These are phyloP conservation scores for Colletotrichum incanum DNA, from an alignment of 2,329 filamentous ascomycete species.

Conservation along the genomic window DNA sequence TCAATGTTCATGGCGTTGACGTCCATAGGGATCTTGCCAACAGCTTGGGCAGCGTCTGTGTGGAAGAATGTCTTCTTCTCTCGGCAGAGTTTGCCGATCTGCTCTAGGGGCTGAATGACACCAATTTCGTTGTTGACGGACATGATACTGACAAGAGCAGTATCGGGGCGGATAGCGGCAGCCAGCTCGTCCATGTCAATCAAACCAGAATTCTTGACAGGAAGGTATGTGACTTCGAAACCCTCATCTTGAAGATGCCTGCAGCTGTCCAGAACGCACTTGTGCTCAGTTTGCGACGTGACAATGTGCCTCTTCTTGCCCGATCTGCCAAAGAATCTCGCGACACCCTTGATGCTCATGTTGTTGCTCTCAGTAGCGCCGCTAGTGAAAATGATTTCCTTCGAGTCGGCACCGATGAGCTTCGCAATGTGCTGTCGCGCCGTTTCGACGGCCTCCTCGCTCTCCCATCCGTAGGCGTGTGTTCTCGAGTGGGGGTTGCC, in stretches of 20 bases:
- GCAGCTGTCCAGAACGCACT: conserved; percentile 98
- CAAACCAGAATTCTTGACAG: conserved; percentile 89
- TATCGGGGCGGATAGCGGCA: conserved; percentile 91
- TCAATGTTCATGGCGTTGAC: conserved; percentile 99
- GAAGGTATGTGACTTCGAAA: conserved; percentile 96
- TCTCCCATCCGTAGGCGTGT: conserved; percentile 99
- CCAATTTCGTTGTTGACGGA: conserved; percentile 99
- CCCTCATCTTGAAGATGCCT: conserved; percentile 97
- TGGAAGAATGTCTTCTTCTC: conserved; percentile 98
- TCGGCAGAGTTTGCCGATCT: conserved; percentile 94
- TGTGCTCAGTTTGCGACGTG: conserved; percentile 98
- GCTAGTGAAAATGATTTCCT: conserved; percentile 99
- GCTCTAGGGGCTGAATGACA: conserved; percentile 95
- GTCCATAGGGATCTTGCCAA: conserved; percentile 97
- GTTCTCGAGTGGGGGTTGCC: conserved; percentile 98
- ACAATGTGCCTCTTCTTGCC: conserved; percentile 99
- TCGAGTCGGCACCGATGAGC: conserved; percentile 93
- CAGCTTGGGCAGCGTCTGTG: conserved; percentile 94
- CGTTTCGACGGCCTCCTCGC: conserved; percentile 91
- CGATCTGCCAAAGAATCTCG: conserved; percentile 91
- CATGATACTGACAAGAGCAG: conserved; percentile 96
- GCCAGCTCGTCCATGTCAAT: conserved; percentile 88
- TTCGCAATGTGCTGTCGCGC: conserved; percentile 87
- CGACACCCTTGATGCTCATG: conserved; percentile 99
- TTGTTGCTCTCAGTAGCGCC: conserved; percentile 99